phyloP scores from a whole-genome alignment of 768 basidiomycete genomes.

The Mycena amicta region DNA sequence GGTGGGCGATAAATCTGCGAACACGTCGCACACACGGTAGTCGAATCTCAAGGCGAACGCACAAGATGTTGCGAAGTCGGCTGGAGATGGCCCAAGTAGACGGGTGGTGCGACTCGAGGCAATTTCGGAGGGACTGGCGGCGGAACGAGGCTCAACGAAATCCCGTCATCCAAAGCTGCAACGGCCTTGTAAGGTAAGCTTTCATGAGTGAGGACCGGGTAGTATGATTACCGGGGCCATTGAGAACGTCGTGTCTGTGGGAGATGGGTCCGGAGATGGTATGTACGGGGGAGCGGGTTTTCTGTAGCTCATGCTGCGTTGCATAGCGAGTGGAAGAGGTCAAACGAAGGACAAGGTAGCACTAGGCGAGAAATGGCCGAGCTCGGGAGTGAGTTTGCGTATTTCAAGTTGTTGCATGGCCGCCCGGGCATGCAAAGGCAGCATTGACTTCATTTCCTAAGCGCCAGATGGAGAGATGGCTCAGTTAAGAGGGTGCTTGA shows the following conservation, averaged over 20 bases:
- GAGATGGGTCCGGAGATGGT: slow-evolving; percentile 61
- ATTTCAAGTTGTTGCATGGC: background rate
- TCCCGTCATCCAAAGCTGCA: background rate
- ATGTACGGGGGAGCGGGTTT: slow-evolving; percentile 72
- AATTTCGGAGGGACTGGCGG: background rate
- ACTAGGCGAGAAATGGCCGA: too few species aligned
- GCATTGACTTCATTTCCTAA: slow-evolving; percentile 4
- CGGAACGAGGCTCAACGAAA: background rate
- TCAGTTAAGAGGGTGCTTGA: background rate
- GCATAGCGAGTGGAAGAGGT: slow-evolving; percentile 26
- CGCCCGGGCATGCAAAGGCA: background rate
- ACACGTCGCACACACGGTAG: background rate
- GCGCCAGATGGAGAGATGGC: background rate
- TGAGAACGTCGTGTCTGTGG: slow-evolving; percentile 22
- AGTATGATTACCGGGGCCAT: background rate
- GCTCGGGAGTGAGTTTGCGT: too few species aligned
- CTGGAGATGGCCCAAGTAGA: slow-evolving; percentile 1
- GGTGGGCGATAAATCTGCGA: slow-evolving; percentile 19
- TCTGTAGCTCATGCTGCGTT: slow-evolving; percentile 60
- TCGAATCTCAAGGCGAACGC: background rate
- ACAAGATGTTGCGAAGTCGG: slow-evolving; percentile 5
- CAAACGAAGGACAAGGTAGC: too few species aligned
- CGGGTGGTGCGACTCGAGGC: slow-evolving; percentile 16
- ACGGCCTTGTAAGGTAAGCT: background rate
- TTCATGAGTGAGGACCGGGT: background rate